Base-by-base conservation (phyloP, 306 rosid genomes). In the Vachellia pachyceras region DNA sequence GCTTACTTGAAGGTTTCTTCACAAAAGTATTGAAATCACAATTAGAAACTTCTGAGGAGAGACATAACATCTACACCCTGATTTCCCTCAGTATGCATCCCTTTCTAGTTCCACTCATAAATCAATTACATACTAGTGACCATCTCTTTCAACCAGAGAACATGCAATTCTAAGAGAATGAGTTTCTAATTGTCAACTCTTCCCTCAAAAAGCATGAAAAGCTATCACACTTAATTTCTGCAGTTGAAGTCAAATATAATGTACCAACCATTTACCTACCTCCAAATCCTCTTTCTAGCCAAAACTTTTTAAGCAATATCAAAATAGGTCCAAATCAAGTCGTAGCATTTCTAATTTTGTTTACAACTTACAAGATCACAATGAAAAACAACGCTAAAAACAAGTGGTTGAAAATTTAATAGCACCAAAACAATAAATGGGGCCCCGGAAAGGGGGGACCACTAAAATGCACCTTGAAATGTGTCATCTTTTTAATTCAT, bases 1-100 rank as follows among this genome's bases (percentile, higher is more conserved):
- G 88, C 73, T 88, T 87, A 77, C 72, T 86, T 10, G 83, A 71
- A 60, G 84, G 68, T 77, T 90, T 90, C 92, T 91, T 80, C 45
- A 68, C 60, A 65, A 61, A 72, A 82, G 20, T 81, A 79, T 70
- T 6, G 7, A 23, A 80, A 80, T 11, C 79, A 72, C 55, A 80
- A 65, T 89, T 74, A 85, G 41, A 80, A 80, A 40, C 74, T 18
- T 8, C 39, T 57, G 3, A 72, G 69, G 44, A 36, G 11, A 40
- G 25, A 36, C 71, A 15, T 3, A 7, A 40, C 18, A 66, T 18
- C 44, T 40, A 15, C 23, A 65, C 6, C 6, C 23, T 66, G 25
- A 29, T 29, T 29, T 13, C 44, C 36, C 33, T 25, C 36, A 52
- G 47, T 37, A 73, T 52, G 35, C 44, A 44, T 35, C 36, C 65